Evolutionary conservation across 169 alveolate species (phyloP).

Genomic region (Plasmodium billcollinsi): DNA sequence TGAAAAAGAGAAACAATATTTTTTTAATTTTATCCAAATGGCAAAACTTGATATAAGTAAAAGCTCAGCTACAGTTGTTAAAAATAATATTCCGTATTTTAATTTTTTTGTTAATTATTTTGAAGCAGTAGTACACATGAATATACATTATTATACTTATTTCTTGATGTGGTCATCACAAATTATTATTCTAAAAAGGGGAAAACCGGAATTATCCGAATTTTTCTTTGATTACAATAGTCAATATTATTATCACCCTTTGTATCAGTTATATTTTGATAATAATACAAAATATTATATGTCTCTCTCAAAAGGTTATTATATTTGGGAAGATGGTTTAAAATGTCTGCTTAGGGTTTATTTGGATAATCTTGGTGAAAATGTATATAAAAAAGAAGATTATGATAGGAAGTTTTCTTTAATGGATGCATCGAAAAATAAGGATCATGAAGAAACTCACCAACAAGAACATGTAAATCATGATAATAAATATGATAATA

Average conservation of each 20-base stretch:
- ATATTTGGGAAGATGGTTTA: constrained; percentile 78
- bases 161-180: constrained; percentile 64
- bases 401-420: not conserved
- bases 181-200: constrained; percentile 55
- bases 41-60: constrained; percentile 52
- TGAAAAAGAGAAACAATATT: constrained; percentile 41
- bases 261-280: constrained; percentile 80
- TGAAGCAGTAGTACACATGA: constrained; percentile 23
- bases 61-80: constrained; percentile 27
- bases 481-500: not conserved
- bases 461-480: not conserved
- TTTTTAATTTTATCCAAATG: constrained; percentile 42
- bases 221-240: constrained; percentile 66
- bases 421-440: constrained; percentile 4
- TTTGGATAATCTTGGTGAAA: constrained; percentile 29
- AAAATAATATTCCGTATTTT: constrained; percentile 51
- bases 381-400: not conserved
- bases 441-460: not conserved
- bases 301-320: constrained; percentile 81
- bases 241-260: constrained; percentile 64
- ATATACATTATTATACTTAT: constrained; percentile 23
- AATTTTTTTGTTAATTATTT: constrained; percentile 67
- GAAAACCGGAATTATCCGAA: constrained; percentile 45
- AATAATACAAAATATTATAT: constrained; percentile 84
- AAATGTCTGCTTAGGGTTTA: constrained; percentile 66